Conservation (phyloP, 176 grass and related monocot species). For the Chrysopogon serrulatus region DNA sequence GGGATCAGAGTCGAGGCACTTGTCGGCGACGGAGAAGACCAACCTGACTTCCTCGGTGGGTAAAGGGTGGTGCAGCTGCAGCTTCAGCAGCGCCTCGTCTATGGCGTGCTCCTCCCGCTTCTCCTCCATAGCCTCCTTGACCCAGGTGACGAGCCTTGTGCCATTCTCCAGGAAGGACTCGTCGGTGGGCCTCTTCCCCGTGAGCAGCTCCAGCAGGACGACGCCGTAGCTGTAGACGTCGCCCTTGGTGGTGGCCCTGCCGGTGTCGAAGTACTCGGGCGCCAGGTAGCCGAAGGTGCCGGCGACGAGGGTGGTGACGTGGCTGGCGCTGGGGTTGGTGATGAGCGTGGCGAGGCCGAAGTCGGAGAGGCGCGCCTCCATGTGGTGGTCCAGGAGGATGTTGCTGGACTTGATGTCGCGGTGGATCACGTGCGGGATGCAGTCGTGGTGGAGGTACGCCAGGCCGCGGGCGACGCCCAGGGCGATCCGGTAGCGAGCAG, state of each 20-base stretch:
- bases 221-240: constrained; percentile 92
- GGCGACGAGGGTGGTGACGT: constrained; percentile 69
- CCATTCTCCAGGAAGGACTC: constrained; percentile 81
- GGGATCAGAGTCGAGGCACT: constrained; percentile 71
- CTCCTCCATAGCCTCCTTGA: constrained; percentile 64
- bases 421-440: constrained; percentile 70
- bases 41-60: constrained; percentile 45
- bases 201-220: constrained; percentile 77
- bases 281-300: constrained; percentile 87
- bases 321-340: constrained; percentile 53
- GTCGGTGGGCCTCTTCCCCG: constrained; percentile 74
- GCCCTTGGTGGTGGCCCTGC: constrained; percentile 75
- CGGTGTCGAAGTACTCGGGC: constrained; percentile 87
- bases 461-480: constrained; percentile 59
- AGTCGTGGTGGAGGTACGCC: constrained; percentile 81
- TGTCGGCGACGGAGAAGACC: constrained; percentile 55
- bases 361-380: constrained; percentile 76
- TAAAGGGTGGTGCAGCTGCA: background rate
- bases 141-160: constrained; percentile 71
- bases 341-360: constrained; percentile 82
- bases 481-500: constrained; percentile 44
- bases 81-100: constrained; percentile 30
- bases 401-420: constrained; percentile 92
- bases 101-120: constrained; percentile 64
- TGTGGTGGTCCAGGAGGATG: constrained; percentile 70